Base-by-base conservation (phyloP, 2,329 filamentous ascomycete species). In the Anthostomella pinea region DNA sequence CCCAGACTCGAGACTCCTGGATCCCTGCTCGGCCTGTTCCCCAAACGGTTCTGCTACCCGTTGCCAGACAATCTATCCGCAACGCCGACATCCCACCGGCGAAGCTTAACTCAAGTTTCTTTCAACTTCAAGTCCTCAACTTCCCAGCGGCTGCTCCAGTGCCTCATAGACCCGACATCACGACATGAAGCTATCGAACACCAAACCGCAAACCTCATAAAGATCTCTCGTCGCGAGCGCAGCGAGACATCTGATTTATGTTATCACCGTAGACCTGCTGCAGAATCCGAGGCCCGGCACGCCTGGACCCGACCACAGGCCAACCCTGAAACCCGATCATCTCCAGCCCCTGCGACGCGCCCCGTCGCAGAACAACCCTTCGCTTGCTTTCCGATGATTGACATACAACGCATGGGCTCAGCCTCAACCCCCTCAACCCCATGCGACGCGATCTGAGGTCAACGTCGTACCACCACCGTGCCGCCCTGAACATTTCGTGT, bases 51-150 rank as follows among this genome's bases (percentile, higher is more conserved):
- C 27, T 30, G 13, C 18, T 15, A 30, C 27, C 27, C 11, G n/a
- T 16, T 30, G 13, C 27, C 9, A 30, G 27, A 30, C 21, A 30
- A 8, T 30, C 13, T 30, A 30, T 30, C 11, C 27, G 6, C 27
- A n/a, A 30, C 27, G 10, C 6, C 27, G 27, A 30, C 27, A 15
- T 14, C n/a, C 24, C 15, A 13, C 11, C n/a, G 6, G n/a, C 24
- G 6, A 26, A 26, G 11, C 24, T 26, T 26, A 26, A 6, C n/a
- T 14, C 6, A 26, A 14, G 11, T 14, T 26, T 26, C 11, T 26
- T 26, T 26, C 24, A 13, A 26, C 24, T 26, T 26, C 24, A 26
- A 10, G 6, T 7, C n/a, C 15, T 26, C 15, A n/a, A n/a, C n/a
- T n/a, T n/a, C n/a, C n/a, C n/a, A n/a, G n/a, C n/a, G n/a, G 24